Evolutionary conservation across 331 rosid genomes (phyloP), one percentile per base, ranked within the genome.

Genomic region (Pyracantha coccinea): DNA sequence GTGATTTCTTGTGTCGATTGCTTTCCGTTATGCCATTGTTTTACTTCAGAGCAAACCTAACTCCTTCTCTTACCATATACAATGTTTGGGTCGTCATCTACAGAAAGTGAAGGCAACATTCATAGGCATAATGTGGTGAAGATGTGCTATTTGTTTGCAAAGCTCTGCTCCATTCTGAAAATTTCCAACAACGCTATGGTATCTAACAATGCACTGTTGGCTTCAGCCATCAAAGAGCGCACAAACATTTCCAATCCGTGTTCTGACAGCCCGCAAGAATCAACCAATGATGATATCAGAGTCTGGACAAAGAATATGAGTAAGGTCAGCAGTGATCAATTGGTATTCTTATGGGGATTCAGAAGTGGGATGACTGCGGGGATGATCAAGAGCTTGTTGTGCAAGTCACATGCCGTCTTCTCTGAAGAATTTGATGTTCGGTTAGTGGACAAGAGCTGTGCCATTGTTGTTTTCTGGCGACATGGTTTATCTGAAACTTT

Each of bases 271-370:
- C 68, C 61, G 2, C 59, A 66, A 76, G 84, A 84, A 66, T 63
- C 85, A 25, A 68, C 35, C 23, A 72, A 82, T 15, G 85, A 52
- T 19, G 80, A 82, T 57, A 41, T 93, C 44, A 67, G 79, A 23
- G 71, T 91, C 23, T 91, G 93, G 96, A 72, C 78, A 44, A 83
- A 80, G 61, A 83, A 74, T 33, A 32, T 85, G 75, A 87, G 79
- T 80, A 88, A 77, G 74, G 83, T 89, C 62, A 84, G 75, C 68
- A 75, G 84, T 61, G 81, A 80, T 67, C 84, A 91, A 45, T 72
- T 87, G 84, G 88, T 88, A 63, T 89, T 91, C 88, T 55, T 91
- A 75, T 91, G 98, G 98, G 96, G 97, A 79, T 92, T 88, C 66
- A 77, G 83, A 54, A 50, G 38, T 38, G 88, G 89, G 19, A 66